Evolutionary conservation across 257 asterid species (phyloP), one percentile per base, ranked within the genome.

Genomic region (Sherardia arvensis): DNA sequence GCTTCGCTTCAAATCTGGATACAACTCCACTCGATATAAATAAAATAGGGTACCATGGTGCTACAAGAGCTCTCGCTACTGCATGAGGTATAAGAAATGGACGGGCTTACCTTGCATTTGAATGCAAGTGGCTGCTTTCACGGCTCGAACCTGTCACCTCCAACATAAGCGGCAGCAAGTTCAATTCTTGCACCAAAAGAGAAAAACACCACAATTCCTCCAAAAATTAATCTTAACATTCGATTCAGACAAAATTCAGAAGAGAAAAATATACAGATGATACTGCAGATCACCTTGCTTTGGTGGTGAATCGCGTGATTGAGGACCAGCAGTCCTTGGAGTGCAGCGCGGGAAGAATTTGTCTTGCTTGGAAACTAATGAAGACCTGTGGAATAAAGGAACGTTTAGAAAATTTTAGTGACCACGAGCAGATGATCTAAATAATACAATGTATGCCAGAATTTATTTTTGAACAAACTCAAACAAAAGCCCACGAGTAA

Each of bases 291-390:
- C 66, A 93, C 99, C 99, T 87, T 97, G 80, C 76, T 85, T 85
- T 47, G 99, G 99, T 7, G 99, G 96, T 62, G 94, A 73, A 70
- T 90, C 97, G 21, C 96, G 95, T 43, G 97, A 84, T 73, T 93
- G 95, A 36, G 95, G 97, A 62, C 95, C 99, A 36, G 88, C 61
- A 66, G 77, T 78, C 79, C 91, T 76, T 12, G 86, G 87, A 22
- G 77, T 77, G 77, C 97, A 90, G 3, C 96, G 87, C 0, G 77
- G 68, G 78, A 66, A 87, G 78, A 87, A 87, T 26, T 83, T 93
- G 57, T 83, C 94, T 38, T 77, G 94, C 67, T 86, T 93, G 25
- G 90, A 74, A 74, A 67, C 71, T 48, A 77, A 78, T 29, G 82
- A 74, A 69, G 85, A 78, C 67, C 99, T 90, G 84, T 74, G 56